These are phyloP conservation scores for Quercus cerris DNA, from an alignment of 306 rosid genomes.

Conservation along the genomic window DNA sequence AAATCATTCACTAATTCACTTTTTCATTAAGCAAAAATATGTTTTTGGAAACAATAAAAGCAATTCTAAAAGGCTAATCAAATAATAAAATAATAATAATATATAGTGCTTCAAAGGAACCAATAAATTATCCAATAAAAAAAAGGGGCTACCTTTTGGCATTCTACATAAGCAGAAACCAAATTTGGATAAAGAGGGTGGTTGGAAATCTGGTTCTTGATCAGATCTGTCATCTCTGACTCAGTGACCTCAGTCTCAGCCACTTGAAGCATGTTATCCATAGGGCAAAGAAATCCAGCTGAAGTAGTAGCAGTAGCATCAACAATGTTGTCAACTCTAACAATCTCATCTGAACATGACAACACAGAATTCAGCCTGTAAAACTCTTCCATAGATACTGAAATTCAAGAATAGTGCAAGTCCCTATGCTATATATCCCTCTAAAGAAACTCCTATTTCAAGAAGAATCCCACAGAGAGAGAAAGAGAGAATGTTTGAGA, in stretches of 20 bases:
- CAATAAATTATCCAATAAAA: background rate
- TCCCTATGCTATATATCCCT: background rate
- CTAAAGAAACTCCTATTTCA: background rate
- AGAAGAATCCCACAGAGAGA: background rate
- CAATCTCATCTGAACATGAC: slow-evolving; percentile 21
- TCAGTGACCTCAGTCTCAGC: slow-evolving; percentile 24
- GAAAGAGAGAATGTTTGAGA: background rate
- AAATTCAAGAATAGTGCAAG: background rate
- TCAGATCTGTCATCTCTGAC: slow-evolving; percentile 37
- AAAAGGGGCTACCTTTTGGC: slow-evolving; percentile 55
- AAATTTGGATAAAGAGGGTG: slow-evolving; percentile 76
- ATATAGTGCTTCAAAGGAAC: background rate
- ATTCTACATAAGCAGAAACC: slow-evolving; percentile 61
- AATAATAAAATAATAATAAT: background rate
- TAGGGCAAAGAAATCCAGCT: slow-evolving; percentile 29
- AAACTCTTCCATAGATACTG: slow-evolving; percentile 15
- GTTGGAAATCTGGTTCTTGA: slow-evolving; percentile 66
- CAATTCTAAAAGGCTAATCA: no score
- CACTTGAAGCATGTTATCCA: slow-evolving; percentile 19
- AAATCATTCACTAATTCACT: background rate
- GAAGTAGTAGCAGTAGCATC: slow-evolving; percentile 10
- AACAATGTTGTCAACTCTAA: slow-evolving; percentile 10
- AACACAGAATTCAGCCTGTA: slow-evolving; percentile 9
- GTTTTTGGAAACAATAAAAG: background rate
- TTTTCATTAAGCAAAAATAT: background rate